phyloP scores from a whole-genome alignment of 352 stramenopile genomes.

The Phytopythium montanum region DNA sequence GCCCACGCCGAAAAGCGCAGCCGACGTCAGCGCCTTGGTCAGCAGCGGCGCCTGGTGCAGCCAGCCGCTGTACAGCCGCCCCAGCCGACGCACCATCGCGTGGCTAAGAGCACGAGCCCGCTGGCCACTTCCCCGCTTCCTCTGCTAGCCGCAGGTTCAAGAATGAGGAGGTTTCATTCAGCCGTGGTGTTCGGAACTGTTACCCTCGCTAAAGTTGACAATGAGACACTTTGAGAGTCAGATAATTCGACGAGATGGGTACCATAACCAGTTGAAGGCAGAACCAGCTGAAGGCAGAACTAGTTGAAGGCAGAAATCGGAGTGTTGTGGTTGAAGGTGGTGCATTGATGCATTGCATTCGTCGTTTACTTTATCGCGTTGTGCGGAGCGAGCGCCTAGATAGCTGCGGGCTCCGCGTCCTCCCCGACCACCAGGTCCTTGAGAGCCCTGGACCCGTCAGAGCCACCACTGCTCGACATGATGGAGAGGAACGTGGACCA shows the following conservation, averaged over 20 bases:
- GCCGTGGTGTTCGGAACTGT: background rate
- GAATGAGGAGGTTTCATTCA: background rate
- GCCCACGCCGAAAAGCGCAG: slow-evolving; percentile 35
- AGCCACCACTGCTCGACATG: slow-evolving; percentile 25
- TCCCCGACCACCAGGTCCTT: slow-evolving; percentile 19
- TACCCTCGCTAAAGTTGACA: background rate
- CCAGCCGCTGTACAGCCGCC: slow-evolving; percentile 34
- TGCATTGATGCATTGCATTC: background rate
- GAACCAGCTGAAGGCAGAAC: no score
- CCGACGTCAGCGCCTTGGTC: slow-evolving; percentile 50
- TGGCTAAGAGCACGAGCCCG: background rate
- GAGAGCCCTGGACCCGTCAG: slow-evolving; percentile 9
- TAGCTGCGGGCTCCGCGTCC: slow-evolving; percentile 11
- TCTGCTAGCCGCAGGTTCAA: background rate
- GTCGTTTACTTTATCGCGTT: background rate
- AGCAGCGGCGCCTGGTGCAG: slow-evolving; percentile 45
- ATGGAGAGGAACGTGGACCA: slow-evolving; percentile 43
- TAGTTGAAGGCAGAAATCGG: no score
- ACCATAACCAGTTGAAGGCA: no score
- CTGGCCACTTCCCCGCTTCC: background rate
- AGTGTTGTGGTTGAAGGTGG: no score
- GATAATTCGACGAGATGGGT: background rate
- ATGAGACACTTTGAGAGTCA: background rate
- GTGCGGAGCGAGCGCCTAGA: background rate
- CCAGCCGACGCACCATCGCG: slow-evolving; percentile 22